phyloP scores from a whole-genome alignment of 2,329 filamentous ascomycete species.

The Fusarium keratoplasticum region DNA sequence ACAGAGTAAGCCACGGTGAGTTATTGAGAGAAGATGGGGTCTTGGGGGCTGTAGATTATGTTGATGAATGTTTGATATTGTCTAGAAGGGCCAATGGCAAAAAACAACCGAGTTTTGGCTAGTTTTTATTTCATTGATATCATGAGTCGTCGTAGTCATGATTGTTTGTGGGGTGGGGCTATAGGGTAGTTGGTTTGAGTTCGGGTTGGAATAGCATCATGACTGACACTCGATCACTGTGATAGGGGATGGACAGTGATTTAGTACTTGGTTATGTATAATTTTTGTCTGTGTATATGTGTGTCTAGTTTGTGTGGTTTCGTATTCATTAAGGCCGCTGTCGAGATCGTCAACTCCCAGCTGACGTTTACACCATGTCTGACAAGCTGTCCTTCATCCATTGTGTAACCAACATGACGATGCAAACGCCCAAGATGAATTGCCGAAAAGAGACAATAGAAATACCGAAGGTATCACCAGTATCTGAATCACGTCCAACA shows the following conservation, averaged over 20 bases:
- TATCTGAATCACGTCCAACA: not conserved
- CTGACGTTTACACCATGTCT: not conserved
- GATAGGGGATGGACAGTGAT: not conserved
- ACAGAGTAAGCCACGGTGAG: not conserved
- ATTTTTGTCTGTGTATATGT: too few species aligned
- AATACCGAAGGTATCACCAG: not conserved
- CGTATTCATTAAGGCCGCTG: not conserved
- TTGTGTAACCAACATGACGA: slow-evolving; percentile 9
- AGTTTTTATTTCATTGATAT: not conserved
- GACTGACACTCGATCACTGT: not conserved
- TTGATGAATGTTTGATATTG: rapidly evolving
- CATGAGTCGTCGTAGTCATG: not conserved
- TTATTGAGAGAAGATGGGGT: not conserved
- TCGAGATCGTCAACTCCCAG: not conserved
- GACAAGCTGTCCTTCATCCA: not conserved
- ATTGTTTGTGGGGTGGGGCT: not conserved
- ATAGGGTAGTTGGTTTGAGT: slow-evolving; percentile 25
- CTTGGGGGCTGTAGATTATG: not conserved
- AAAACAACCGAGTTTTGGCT: not conserved
- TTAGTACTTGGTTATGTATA: not conserved
- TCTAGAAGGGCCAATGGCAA: not conserved
- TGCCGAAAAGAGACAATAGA: not conserved
- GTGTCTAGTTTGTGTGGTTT: not conserved
- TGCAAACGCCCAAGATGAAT: not conserved
- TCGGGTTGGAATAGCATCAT: not conserved